phyloP scores from a whole-genome alignment of 2,329 filamentous ascomycete species.

The Fusarium proliferatum region DNA sequence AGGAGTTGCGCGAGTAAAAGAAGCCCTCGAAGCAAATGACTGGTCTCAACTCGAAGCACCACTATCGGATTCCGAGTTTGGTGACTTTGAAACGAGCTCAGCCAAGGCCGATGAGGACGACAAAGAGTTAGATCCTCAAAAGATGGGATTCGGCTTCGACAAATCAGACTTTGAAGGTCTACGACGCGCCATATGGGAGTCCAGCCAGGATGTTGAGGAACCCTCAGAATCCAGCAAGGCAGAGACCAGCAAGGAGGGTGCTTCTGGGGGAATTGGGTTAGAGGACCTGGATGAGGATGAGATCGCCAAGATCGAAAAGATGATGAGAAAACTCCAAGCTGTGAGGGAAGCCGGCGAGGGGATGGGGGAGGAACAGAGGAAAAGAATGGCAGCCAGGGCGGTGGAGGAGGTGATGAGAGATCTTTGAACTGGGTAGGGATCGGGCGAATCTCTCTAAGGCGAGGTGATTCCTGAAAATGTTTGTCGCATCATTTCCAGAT shows the following conservation, averaged over 20 bases:
- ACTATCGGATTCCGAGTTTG: conserved; percentile 46
- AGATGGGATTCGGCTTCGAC: conserved; percentile 64
- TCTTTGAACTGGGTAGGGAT: conserved; percentile 48
- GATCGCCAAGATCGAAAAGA: conserved; percentile 68
- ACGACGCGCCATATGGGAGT: conserved; percentile 62
- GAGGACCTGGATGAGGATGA: conserved; percentile 61
- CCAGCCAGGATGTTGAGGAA: conserved; percentile 43
- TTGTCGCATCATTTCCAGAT: neutral
- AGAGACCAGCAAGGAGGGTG: conserved; percentile 25
- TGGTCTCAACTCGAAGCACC: conserved; percentile 59
- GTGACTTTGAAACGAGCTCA: conserved; percentile 49
- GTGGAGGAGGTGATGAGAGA: conserved; percentile 74
- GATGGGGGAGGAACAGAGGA: conserved; percentile 69
- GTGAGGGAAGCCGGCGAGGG: conserved; percentile 69
- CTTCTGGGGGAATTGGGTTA: conserved; percentile 43
- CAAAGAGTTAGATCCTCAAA: conserved; percentile 57
- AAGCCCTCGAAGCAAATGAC: conserved; percentile 74
- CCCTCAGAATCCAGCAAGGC: conserved; percentile 8
- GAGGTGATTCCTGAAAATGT: neutral
- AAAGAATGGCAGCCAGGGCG: conserved; percentile 68
- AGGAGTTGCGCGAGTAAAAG: conserved; percentile 67
- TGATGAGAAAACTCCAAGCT: conserved; percentile 74
- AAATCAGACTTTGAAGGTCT: conserved; percentile 64
- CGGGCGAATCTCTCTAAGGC: neutral
- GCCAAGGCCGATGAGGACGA: conserved; percentile 48